Evolutionary conservation across 441 rosid genomes (phyloP).

Genomic region (Corymbia citriodora): DNA sequence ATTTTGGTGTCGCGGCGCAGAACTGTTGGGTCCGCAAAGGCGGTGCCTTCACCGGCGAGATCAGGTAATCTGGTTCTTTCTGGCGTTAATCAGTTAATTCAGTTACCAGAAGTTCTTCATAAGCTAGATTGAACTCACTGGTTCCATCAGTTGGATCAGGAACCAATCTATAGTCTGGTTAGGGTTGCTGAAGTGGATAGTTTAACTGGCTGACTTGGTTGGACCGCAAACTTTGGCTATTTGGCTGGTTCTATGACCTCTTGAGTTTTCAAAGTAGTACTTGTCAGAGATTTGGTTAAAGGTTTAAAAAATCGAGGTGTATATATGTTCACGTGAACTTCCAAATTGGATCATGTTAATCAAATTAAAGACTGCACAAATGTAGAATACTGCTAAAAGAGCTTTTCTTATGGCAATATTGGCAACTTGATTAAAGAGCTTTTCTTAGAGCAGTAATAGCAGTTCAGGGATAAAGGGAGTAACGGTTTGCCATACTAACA

Average conservation of each 20-base stretch:
- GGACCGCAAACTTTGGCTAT: background rate
- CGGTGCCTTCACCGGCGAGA: slow-evolving; percentile 73
- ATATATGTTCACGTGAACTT: background rate
- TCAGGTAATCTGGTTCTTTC: slow-evolving; percentile 37
- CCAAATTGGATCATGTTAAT: background rate
- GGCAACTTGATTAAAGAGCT: background rate
- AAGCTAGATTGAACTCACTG: background rate
- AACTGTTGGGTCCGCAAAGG: slow-evolving; percentile 78
- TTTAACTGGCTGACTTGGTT: background rate
- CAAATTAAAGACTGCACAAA: background rate
- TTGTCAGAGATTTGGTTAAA: background rate
- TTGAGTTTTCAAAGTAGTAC: background rate
- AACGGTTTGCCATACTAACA: background rate
- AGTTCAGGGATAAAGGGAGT: background rate
- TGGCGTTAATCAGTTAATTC: background rate
- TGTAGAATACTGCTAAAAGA: fast-evolving
- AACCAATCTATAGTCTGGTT: background rate
- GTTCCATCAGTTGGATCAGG: background rate
- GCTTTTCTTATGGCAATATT: background rate
- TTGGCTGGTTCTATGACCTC: background rate
- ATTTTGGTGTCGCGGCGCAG: slow-evolving; percentile 62
- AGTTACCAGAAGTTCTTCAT: background rate
- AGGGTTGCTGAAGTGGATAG: background rate
- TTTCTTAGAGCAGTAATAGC: background rate
- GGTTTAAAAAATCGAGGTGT: background rate